phyloP scores from a whole-genome alignment of 768 basidiomycete genomes.

The Pulveroboletus sp. region DNA sequence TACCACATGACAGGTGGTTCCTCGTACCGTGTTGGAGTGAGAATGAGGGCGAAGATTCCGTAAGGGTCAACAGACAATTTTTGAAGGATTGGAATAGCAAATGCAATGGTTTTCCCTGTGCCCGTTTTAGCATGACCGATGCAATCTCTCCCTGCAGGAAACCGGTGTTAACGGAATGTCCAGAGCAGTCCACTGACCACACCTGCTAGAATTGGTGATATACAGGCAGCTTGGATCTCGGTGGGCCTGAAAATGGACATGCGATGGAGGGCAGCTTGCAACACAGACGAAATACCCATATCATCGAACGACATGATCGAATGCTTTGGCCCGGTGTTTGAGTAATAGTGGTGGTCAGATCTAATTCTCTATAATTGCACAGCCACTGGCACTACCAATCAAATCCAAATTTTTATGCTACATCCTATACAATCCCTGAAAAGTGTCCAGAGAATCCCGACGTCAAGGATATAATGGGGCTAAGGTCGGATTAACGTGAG shows the following conservation, averaged over 20 bases:
- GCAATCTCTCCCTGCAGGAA: conserved; percentile 80
- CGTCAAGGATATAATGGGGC: background rate
- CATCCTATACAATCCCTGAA: too few species aligned
- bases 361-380: too few species aligned
- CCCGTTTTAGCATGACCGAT: conserved; percentile 98
- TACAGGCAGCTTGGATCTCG: conserved; percentile 85
- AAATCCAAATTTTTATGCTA: background rate
- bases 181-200: background rate
- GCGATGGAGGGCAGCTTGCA: conserved; percentile 63
- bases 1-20: background rate
- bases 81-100: conserved; percentile 93
- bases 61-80: conserved; percentile 86
- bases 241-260: conserved; percentile 90
- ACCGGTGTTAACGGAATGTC: background rate
- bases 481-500: conserved; percentile 1
- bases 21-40: conserved; percentile 90
- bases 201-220: conserved; percentile 83
- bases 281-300: conserved; percentile 55
- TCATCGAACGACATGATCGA: conserved; percentile 44
- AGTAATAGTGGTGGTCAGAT: too few species aligned
- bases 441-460: background rate
- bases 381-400: too few species aligned
- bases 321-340: conserved; percentile 4
- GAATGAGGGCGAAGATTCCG: conserved; percentile 88
- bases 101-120: conserved; percentile 96